A percentile compares a stretch with the other conserved stretches of the same genome.
Evolutionary conservation across 306 rosid species (phyloP).

Genomic region (Vachellia collinsii): DNA sequence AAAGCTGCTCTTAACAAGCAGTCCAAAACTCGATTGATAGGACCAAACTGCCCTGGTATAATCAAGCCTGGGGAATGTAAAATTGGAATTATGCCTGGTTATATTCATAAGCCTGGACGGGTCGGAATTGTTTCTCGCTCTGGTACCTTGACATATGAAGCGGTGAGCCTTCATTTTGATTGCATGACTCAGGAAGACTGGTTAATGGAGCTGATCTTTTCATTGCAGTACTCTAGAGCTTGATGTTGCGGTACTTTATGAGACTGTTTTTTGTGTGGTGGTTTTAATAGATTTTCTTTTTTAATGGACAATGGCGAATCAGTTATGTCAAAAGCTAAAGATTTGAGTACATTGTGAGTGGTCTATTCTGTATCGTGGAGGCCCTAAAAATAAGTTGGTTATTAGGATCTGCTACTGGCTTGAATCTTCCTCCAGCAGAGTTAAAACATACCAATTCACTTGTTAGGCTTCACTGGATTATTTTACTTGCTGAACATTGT

Average conservation of each 20-base stretch:
- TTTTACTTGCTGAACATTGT: neutral
- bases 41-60: slow-evolving; percentile 99
- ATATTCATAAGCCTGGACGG: slow-evolving; percentile 97
- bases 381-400: neutral
- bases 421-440: neutral
- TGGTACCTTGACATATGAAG: slow-evolving; percentile 99
- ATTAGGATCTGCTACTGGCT: slow-evolving; percentile 4
- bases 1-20: slow-evolving; percentile 93
- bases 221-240: slow-evolving; percentile 23
- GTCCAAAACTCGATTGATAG: slow-evolving; percentile 89
- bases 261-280: slow-evolving; percentile 7
- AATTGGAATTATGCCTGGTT: slow-evolving; percentile 99
- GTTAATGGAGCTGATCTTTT: slow-evolving; percentile 15
- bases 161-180: slow-evolving; percentile 62
- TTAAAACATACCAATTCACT: slow-evolving; percentile 1
- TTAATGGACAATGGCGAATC: slow-evolving; percentile 21
- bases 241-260: slow-evolving; percentile 17
- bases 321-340: neutral
- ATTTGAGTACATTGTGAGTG: neutral
- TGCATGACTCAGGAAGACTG: neutral
- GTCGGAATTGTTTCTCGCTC: slow-evolving; percentile 98
- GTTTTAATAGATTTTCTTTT: slow-evolving; percentile 2
- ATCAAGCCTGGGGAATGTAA: slow-evolving; percentile 99
- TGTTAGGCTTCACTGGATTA: neutral
- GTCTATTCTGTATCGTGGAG: neutral